A percentile compares a stretch with the other conserved stretches of the same genome.
Evolutionary conservation across 1,284 basidiomycete species (phyloP).

Genomic region (Kwoniella shivajii): DNA sequence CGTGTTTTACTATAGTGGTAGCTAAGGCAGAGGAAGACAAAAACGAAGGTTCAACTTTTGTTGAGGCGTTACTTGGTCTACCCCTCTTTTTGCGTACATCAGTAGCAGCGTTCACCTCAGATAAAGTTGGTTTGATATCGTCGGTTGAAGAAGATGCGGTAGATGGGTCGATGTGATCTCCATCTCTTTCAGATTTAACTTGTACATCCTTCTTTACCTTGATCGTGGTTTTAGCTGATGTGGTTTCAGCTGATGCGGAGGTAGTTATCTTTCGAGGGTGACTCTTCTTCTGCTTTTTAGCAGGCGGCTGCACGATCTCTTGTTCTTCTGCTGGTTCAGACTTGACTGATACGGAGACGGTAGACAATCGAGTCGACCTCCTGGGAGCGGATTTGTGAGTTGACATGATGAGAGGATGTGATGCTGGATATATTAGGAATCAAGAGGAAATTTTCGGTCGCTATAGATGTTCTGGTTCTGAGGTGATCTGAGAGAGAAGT

Average conservation of each 20-base stretch:
- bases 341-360: conserved; percentile 1
- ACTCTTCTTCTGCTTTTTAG: conserved; percentile 6
- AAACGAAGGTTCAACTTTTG: too few relatives aligned
- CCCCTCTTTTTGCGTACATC: too few relatives aligned
- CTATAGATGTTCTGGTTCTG: too few relatives aligned
- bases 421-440: too few relatives aligned
- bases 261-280: conserved; percentile 5
- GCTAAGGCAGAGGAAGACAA: too few relatives aligned
- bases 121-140: not conserved
- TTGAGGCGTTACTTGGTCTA: too few relatives aligned
- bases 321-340: not conserved
- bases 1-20: too few relatives aligned
- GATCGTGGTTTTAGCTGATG: not conserved
- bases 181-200: not conserved
- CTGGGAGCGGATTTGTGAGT: not conserved
- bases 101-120: too few relatives aligned
- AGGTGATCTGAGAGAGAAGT: too few relatives aligned
- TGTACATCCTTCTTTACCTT: not conserved
- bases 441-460: too few relatives aligned
- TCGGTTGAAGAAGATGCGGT: not conserved
- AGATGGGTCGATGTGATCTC: not conserved
- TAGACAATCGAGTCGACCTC: conserved; percentile 12
- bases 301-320: not conserved
- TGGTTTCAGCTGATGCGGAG: not conserved
- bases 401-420: not conserved